Percentiles rank a stretch among this genome's conserved stretches.
phyloP scores from a whole-genome alignment of 164 flowering plant species.

The Berberis vulgaris region DNA sequence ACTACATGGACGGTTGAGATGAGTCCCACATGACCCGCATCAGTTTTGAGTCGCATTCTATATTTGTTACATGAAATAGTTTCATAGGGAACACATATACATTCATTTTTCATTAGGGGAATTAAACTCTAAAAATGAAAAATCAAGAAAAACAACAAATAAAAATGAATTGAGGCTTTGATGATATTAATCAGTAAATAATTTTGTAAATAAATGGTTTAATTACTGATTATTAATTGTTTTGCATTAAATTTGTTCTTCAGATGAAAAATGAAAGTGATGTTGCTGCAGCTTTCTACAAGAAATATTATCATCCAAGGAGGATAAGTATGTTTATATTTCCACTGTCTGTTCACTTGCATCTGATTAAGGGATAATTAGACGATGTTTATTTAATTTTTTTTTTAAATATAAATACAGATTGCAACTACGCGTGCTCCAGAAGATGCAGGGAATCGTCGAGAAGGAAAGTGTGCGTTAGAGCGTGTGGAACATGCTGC shows the following conservation, averaged over 20 bases:
- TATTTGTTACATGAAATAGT: too few species aligned
- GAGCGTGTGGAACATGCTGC: slow-evolving; percentile 65
- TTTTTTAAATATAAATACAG: slow-evolving; percentile 17
- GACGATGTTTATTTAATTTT: background rate
- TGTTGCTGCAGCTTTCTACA: slow-evolving; percentile 13
- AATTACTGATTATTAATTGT: background rate
- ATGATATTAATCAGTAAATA: background rate
- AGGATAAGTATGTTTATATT: slow-evolving; percentile 25
- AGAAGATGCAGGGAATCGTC: slow-evolving; percentile 51
- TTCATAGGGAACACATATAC: too few species aligned
- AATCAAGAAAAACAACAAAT: too few species aligned
- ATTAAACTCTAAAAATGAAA: too few species aligned
- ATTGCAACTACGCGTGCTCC: slow-evolving; percentile 41
- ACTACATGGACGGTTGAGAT: too few species aligned
- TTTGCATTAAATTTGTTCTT: too few species aligned
- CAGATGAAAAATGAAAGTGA: slow-evolving; percentile 19
- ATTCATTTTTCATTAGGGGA: too few species aligned
- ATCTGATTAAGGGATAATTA: background rate
- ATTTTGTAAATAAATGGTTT: background rate
- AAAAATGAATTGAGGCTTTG: too few species aligned
- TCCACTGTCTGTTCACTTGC: background rate
- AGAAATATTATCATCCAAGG: slow-evolving; percentile 10
- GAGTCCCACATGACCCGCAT: too few species aligned
- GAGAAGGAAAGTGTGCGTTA: slow-evolving; percentile 41
- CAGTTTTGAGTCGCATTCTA: too few species aligned